A percentile compares a stretch with the other conserved stretches of the same genome.
These are phyloP conservation scores for Vachellia pachyceras DNA, from an alignment of 306 rosid species.

Conservation along the genomic window DNA sequence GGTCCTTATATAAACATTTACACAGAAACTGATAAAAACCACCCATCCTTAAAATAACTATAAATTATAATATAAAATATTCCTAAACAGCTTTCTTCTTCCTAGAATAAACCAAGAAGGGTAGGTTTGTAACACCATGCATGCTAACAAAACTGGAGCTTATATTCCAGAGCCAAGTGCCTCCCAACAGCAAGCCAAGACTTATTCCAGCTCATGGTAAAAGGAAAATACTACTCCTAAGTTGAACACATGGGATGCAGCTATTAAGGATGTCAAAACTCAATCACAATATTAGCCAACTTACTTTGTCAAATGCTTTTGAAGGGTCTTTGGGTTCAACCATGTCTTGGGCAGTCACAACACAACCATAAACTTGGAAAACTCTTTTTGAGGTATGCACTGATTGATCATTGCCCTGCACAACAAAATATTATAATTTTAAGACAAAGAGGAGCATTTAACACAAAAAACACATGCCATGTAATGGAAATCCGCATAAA, in stretches of 20 bases:
- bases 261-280: conserved; percentile 14
- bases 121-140: no score
- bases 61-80: no score
- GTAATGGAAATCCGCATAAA: background rate
- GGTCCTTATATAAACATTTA: no score
- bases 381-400: conserved; percentile 65
- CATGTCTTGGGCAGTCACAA: conserved; percentile 80
- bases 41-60: no score
- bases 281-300: conserved; percentile 37
- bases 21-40: no score
- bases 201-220: background rate
- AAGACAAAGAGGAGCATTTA: conserved; percentile 4
- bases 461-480: background rate
- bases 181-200: background rate
- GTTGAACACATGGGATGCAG: background rate
- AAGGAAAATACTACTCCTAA: background rate
- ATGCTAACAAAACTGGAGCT: background rate
- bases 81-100: no score
- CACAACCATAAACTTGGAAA: conserved; percentile 89
- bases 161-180: background rate
- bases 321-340: conserved; percentile 64
- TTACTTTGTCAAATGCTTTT: conserved; percentile 77
- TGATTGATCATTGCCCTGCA: conserved; percentile 62
- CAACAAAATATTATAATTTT: conserved; percentile 19
- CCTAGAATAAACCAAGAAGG: no score